Evolutionary conservation across 2,329 filamentous ascomycete genomes (phyloP).

Genomic region (Hymenoscyphus occultus): DNA sequence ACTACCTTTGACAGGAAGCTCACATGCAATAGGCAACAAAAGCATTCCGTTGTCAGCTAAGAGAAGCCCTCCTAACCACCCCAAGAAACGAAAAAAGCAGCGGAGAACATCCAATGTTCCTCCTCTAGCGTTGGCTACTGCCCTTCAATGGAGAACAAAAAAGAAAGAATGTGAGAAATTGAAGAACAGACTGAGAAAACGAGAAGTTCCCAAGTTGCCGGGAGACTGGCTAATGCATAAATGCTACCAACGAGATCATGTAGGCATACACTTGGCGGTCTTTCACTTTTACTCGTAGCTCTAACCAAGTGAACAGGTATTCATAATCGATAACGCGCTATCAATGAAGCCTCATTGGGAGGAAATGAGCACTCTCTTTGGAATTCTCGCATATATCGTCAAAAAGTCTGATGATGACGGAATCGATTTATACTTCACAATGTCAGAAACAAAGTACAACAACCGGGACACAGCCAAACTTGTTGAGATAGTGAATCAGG

Average conservation of each 20-base stretch:
- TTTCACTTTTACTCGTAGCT: too few species aligned
- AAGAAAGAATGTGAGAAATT: not conserved
- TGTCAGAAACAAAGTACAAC: slow-evolving; percentile 3
- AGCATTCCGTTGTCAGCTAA: not conserved
- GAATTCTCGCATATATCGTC: slow-evolving; percentile 20
- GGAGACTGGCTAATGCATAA: not conserved
- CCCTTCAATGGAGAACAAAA: not conserved
- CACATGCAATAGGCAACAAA: not conserved
- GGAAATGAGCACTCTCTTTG: slow-evolving; percentile 12
- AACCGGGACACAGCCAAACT: slow-evolving; percentile 4
- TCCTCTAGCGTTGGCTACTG: not conserved
- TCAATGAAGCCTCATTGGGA: slow-evolving; percentile 18
- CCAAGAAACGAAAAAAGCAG: too few species aligned
- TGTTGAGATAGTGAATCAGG: not conserved
- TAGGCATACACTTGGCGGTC: too few species aligned
- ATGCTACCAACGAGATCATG: not conserved
- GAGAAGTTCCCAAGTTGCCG: not conserved
- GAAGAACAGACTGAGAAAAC: not conserved
- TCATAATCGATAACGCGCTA: slow-evolving; percentile 18
- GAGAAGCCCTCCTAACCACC: too few species aligned
- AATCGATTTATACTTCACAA: slow-evolving; percentile 19
- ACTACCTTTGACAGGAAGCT: not conserved
- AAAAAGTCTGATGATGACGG: slow-evolving; percentile 18
- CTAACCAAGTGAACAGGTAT: too few species aligned
- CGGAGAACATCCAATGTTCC: not conserved